Base-by-base conservation (phyloP, 305 asterid genomes). In the Solanum aculeatissimum region DNA sequence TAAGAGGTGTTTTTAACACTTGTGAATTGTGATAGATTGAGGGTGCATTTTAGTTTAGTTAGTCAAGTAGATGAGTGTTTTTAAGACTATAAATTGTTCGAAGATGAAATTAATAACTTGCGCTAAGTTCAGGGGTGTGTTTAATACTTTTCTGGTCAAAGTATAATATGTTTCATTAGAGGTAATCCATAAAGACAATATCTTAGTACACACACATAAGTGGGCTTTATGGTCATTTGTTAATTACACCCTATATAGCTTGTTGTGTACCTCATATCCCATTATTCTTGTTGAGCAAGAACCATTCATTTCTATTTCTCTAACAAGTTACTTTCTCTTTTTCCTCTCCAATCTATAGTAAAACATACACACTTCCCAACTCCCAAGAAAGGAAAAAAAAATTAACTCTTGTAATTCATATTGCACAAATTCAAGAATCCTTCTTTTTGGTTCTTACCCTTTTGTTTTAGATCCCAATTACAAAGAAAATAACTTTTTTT, bases 401-500 rank as follows among this genome's bases (percentile, higher is more conserved):
- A 21, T 9, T 7, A 40, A 55, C 84, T 55, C 57, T 66, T n/a
- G 75, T 63, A 9, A 58, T 9, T 29, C 82, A 86, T 84, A 69
- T 29, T 88, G 51, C 84, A 84, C 74, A 84, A 51, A 80, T 79
- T 84, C 83, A 83, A 13, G 47, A 53, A 66, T 42, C 85, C 75
- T 16, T 4, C 53, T 53, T 63, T 29, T 38, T 18, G 7, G 38
- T 65, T 42, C 23, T 63, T 23, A 2, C 42, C 60, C 53, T 80
- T 65, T 32, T 81, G 72, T 23, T 60, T 82, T 58, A 81, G 58
- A 62, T 62, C 84, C 71, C 47, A 19, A 35, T 2, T 35, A 35
- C 40, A 35, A 35, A 58, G 14, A 14, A 15, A 35, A 1, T 0
- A 0, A 38, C 23, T 16, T 55, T 16, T 55, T 16, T 66, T 70